Evolutionary conservation across 2,329 filamentous ascomycete genomes (phyloP), one percentile per base, ranked within the genome.

Genomic region (Penicillium capsulatum): DNA sequence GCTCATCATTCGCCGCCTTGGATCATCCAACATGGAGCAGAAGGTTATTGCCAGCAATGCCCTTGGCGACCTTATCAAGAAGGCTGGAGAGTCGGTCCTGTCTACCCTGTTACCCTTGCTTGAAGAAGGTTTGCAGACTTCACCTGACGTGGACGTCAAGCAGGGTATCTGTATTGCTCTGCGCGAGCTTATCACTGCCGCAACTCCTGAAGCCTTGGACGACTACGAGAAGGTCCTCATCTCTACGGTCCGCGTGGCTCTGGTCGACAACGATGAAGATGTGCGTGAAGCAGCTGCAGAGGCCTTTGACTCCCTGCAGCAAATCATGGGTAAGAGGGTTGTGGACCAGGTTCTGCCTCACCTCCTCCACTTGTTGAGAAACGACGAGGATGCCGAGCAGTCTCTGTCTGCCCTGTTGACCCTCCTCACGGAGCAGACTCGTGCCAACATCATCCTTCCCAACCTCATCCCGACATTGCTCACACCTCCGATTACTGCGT

Each of bases 1-100:
- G 63, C 81, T 98, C 48, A 84, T 98, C 55, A 97, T 98, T 62
- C 82, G 87, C 44, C 86, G 92, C 34, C 78, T 98, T 53, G 92
- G 89, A 47, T 97, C 90, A 64, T 85, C 90, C 31, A 97, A 96
- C 60, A 90, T 94, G 83, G 92, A 98, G 65, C 92, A 98, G 67
- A 97, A 96, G 73, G 85, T 95, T 54, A 98, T 98, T 73, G 92
- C 94, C 51, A 91, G 91, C 64, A 97, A 97, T 64, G 89, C 92
- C 34, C 76, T 98, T 40, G 92, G 92, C 59, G 92, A 98, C 64
- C 80, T 98, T 51, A 97, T 98, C 59, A 84, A 92, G 58, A 96
- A 95, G 68, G 91, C 92, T 58, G 92, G 94, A 46, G 92, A 98
- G 64, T 85, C 88, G 40, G 90, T 98, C 41, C 74, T 98, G 48